Evolutionary conservation across 768 basidiomycete species (phyloP).

Genomic region (Suillus subluteus): DNA sequence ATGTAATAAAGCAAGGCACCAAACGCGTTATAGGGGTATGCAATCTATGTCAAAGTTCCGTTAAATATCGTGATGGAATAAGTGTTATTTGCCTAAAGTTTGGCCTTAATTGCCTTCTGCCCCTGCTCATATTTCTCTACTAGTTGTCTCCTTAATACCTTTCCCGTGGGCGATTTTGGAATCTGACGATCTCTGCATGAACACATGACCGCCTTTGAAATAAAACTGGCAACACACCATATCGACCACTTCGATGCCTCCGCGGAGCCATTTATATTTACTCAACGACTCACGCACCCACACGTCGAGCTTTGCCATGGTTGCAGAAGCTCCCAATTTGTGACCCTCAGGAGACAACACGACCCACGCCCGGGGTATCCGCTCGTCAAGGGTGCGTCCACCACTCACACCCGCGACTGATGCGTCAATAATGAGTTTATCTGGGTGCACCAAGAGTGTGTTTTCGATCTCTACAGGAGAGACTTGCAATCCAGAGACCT

Average conservation of each 20-base stretch:
- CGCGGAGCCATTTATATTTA: conserved; percentile 77
- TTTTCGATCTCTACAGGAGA: conserved; percentile 81
- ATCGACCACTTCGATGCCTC: conserved; percentile 67
- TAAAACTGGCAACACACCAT: conserved; percentile 46
- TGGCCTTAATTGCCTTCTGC: conserved; percentile 23
- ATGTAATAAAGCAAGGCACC: background rate
- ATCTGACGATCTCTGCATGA: conserved; percentile 44
- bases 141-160: conserved; percentile 63
- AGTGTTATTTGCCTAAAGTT: conserved; percentile 23
- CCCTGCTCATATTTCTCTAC: conserved; percentile 58
- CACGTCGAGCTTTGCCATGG: conserved; percentile 50
- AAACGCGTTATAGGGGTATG: background rate
- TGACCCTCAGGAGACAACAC: conserved; percentile 63
- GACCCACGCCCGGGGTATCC: conserved; percentile 78
- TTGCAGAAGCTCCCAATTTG: conserved; percentile 44
- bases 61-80: background rate
- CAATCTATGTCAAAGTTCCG: background rate
- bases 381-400: conserved; percentile 71
- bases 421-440: conserved; percentile 62
- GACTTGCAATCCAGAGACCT: conserved; percentile 79
- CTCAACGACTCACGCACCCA: conserved; percentile 70
- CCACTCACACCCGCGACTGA: conserved; percentile 77
- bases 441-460: conserved; percentile 62
- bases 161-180: conserved; percentile 76
- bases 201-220: background rate